Percentiles rank a stretch among this genome's conserved stretches.
These are phyloP conservation scores for Leccinum sublutescens DNA, from an alignment of 768 basidiomycete species.

Conservation along the genomic window DNA sequence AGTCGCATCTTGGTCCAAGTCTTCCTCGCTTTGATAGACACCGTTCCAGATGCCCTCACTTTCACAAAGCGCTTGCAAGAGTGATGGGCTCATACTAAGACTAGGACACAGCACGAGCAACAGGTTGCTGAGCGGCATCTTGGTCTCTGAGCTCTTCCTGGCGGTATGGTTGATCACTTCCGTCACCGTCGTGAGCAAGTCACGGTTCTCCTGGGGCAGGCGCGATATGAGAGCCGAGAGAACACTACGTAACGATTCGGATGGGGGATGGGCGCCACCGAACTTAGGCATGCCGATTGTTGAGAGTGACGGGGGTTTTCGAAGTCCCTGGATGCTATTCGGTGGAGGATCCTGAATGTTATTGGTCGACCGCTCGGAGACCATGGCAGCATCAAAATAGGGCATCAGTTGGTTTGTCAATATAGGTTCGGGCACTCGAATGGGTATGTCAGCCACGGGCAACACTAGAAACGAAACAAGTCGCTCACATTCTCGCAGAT, in stretches of 20 bases:
- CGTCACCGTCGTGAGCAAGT: constrained; percentile 78
- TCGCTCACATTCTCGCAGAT: constrained; percentile 83
- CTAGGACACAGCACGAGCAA: constrained; percentile 87
- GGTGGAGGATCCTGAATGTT: constrained; percentile 34
- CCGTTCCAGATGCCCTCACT: constrained; percentile 63
- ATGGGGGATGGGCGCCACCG: constrained; percentile 58
- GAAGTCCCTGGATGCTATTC: constrained; percentile 42
- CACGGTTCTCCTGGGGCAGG: constrained; percentile 78
- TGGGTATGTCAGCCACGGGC: constrained; percentile 6
- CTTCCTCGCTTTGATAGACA: constrained; percentile 8
- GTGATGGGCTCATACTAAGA: constrained; percentile 71
- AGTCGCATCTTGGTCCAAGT: constrained; percentile 1
- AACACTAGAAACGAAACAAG: constrained; percentile 1
- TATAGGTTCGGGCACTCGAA: constrained; percentile 80
- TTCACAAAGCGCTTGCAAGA: constrained; percentile 74
- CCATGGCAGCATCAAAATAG: constrained; percentile 77
- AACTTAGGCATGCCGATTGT: constrained; percentile 75
- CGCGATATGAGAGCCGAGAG: constrained; percentile 62
- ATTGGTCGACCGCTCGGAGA: constrained; percentile 44
- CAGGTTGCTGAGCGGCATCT: constrained; percentile 91
- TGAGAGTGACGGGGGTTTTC: constrained; percentile 78
- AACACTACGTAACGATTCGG: constrained; percentile 52
- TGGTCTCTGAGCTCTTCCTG: constrained; percentile 64
- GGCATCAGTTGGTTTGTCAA: constrained; percentile 70
- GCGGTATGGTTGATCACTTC: constrained; percentile 80